These are phyloP conservation scores for Phaeosphaeriaceae sp. DNA, from an alignment of 2,329 filamentous ascomycete species.

Conservation along the genomic window DNA sequence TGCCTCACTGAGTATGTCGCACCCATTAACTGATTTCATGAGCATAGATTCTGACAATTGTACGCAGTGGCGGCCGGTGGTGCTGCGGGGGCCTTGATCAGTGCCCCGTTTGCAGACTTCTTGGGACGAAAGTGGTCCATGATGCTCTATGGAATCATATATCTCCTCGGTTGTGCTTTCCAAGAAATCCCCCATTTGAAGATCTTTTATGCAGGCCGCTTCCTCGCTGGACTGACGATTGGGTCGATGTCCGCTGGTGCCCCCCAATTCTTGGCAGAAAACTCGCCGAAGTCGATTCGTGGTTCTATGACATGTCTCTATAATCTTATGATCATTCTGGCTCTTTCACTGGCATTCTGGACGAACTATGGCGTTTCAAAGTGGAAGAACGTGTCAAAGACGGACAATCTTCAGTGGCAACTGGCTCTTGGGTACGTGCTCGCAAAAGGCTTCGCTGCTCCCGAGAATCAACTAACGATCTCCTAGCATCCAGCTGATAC, in stretches of 20 bases:
- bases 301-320: slow-evolving; percentile 53
- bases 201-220: slow-evolving; percentile 48
- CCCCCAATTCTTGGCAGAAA: slow-evolving; percentile 53
- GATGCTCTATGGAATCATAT: slow-evolving; percentile 40
- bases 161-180: slow-evolving; percentile 31
- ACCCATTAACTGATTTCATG: background rate
- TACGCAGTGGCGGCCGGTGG: slow-evolving; percentile 40
- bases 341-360: slow-evolving; percentile 47
- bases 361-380: slow-evolving; percentile 38
- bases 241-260: slow-evolving; percentile 32
- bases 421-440: slow-evolving; percentile 37
- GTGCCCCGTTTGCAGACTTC: slow-evolving; percentile 49
- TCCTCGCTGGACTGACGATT: slow-evolving; percentile 45
- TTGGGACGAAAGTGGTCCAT: slow-evolving; percentile 46
- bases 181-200: slow-evolving; percentile 49
- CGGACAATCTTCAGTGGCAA: slow-evolving; percentile 48
- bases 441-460: background rate
- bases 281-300: slow-evolving; percentile 51
- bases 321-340: slow-evolving; percentile 51
- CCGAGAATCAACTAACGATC: background rate
- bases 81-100: slow-evolving; percentile 47
- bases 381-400: slow-evolving; percentile 24
- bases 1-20: slow-evolving; percentile 41
- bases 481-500: slow-evolving; percentile 17
- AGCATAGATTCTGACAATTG: slow-evolving; percentile 3